Base-by-base conservation (phyloP, 768 basidiomycete species). In the Gloeopeniophorella convolvens region DNA sequence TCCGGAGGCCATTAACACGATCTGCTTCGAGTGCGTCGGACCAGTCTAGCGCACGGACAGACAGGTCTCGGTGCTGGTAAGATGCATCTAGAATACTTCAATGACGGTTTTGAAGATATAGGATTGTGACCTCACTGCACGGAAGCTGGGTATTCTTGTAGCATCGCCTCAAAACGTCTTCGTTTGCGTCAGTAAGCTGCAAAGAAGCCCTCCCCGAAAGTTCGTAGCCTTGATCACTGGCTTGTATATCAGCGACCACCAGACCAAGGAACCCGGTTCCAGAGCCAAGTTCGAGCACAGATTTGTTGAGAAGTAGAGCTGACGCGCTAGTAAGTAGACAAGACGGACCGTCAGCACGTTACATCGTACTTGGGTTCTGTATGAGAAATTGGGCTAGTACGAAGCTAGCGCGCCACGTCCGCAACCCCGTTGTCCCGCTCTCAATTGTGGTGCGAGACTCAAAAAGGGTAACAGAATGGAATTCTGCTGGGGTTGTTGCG, bases 341-440 rank as follows among this genome's bases (percentile, higher is more conserved):
- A 4, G 3, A 15, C 42, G 26, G 21, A 47, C 23, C 5, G 27
- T 10, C 18, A 16, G 18, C 11, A 34, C 10, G 5, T 11, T 24
- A 49, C 18, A 28, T 23, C 40, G 27, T 65, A 85, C 87, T 74
- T 63, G 79, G 68, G 60, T 83, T 70, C 8, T 59, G 51, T 16
- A 79, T 72, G 20, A 90, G 68, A 59, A 79, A 82, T 41, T 82
- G 74, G 0, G 80, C 78, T 16, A 90, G 69, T 26, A 76, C 68
- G 36, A 83, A 75, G 56, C 85, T 83, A 5, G 89, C 85, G 24
- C 73, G 69, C 89, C 89, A 91, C 6, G 88, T 91, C 46, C 84
- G 73, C 41, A 90, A 65, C 11, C 89, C 87, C 1, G 87, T 90
- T 0, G 86, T 90, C 0, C 89, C 88, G 34, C 71, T 70, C 63